Evolutionary conservation across 169 alveolate species (phyloP), one percentile per base, ranked within the genome.

Genomic region (Eimeria necatrix): DNA sequence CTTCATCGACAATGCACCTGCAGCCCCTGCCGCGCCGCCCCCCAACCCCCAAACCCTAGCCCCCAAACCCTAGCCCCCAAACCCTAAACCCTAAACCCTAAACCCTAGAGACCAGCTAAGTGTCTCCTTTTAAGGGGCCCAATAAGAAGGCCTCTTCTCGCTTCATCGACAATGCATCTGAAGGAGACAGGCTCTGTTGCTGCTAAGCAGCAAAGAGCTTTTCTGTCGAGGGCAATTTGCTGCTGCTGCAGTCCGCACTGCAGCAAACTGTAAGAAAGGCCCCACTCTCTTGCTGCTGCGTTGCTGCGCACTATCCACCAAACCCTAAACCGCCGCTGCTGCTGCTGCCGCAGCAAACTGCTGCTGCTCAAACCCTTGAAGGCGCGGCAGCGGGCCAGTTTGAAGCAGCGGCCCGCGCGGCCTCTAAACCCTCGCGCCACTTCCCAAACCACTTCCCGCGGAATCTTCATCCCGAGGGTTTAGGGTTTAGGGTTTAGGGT

Each of bases 131-230:
- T 86, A 83, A 10, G 22, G 60, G 93, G 93, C 80, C 26, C 16
- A 52, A 60, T 73, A 26, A 49, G 52, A 26, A 3, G 16, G 74
- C 83, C 84, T 14, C 76, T 68, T 20, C 87, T 84, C n/a, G 93
- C 88, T 46, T 93, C 96, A 51, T 93, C 91, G 46, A 93, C 94
- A 22, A 93, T 68, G 74, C 83, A 71, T n/a, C 74, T 52, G 94
- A 93, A 93, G 64, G 93, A 26, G 14, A 93, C 93, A 22, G 96
- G 96, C 20, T 95, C 96, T 0, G 96, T 91, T 74, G 91, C 94
- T 2, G 95, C 95, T 8, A 95, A 32, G 56, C 94, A 91, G 12
- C 94, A 83, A 9, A 95, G 94, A 53, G 70, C 59, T 92, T 92
- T 95, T 26, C 96, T 56, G 70, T 94, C 91, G 22, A 94, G 83